Percentiles rank a stretch among this genome's conserved stretches.
Conservation (phyloP, 2,329 filamentous ascomycete genomes). For the Madurella mycetomatis region DNA sequence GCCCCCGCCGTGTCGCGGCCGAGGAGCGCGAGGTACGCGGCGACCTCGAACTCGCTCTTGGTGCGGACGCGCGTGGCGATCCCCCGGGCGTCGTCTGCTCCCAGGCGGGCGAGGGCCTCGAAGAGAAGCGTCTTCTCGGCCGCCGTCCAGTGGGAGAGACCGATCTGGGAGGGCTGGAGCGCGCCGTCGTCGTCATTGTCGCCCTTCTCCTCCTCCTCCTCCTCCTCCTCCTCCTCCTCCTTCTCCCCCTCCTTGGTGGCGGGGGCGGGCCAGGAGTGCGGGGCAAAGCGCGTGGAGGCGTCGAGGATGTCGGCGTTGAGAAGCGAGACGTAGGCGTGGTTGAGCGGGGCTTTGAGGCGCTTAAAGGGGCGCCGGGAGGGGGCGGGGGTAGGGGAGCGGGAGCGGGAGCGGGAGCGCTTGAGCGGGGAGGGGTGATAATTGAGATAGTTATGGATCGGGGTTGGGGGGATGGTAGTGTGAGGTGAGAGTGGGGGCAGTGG, state of each 20-base stretch:
- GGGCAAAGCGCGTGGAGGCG: constrained; percentile 37
- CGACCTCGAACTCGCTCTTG: constrained; percentile 72
- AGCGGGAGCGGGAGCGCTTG: constrained; percentile 13
- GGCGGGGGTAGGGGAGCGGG: not conserved
- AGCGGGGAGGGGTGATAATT: constrained; percentile 2
- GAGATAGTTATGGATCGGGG: constrained; percentile 1
- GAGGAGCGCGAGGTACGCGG: constrained; percentile 64
- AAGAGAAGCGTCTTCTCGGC: constrained; percentile 70
- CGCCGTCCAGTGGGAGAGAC: constrained; percentile 64
- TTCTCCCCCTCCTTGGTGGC: too few relatives aligned
- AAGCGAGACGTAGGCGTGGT: constrained; percentile 44
- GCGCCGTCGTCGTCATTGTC: constrained; percentile 20
- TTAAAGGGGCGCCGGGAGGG: constrained; percentile 38
- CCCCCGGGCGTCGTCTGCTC: constrained; percentile 55
- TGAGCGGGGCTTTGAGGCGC: constrained; percentile 41
- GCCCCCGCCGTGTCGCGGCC: constrained; percentile 36
- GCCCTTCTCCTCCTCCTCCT: too few relatives aligned
- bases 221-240: too few relatives aligned
- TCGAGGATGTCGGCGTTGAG: constrained; percentile 58
- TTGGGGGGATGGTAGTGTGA: constrained; percentile 11
- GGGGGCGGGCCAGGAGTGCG: constrained; percentile 8
- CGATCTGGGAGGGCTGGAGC: constrained; percentile 54
- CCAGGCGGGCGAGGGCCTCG: constrained; percentile 57
- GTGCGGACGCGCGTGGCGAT: constrained; percentile 61
- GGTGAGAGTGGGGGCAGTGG: not conserved